These are phyloP conservation scores for Mycotypha africana DNA, from an alignment of 371 early-diverging fungal genomes.

Conservation along the genomic window DNA sequence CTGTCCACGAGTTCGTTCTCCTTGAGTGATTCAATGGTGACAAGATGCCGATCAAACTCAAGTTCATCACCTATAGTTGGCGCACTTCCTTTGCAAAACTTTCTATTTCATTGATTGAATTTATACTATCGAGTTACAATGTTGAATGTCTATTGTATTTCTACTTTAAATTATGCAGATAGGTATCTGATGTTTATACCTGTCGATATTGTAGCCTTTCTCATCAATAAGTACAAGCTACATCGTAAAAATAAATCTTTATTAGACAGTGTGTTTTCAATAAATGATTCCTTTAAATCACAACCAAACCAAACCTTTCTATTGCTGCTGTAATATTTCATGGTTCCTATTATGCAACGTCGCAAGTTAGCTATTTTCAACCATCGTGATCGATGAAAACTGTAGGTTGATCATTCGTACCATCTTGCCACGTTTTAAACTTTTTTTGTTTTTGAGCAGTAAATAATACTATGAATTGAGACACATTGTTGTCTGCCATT, in stretches of 20 bases:
- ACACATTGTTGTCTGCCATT: conserved; percentile 26
- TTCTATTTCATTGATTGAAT: conserved; percentile 12
- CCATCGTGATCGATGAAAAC: no score
- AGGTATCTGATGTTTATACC: conserved; percentile 16
- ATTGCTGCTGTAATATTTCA: conserved; percentile 39
- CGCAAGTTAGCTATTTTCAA: background rate
- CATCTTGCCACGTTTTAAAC: conserved; percentile 63
- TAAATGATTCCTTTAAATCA: no score
- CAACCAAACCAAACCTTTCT: conserved; percentile 43
- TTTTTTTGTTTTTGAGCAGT: conserved; percentile 59
- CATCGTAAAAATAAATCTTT: background rate
- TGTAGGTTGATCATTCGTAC: no score
- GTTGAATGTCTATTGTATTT: no score
- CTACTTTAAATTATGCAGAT: no score
- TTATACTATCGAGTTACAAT: background rate
- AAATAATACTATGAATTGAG: conserved; percentile 34
- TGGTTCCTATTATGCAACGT: conserved; percentile 19
- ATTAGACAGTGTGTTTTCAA: no score
- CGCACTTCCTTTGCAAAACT: conserved; percentile 35
- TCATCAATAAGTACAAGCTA: conserved; percentile 43
- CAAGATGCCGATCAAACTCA: conserved; percentile 56
- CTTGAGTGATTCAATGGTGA: conserved; percentile 41
- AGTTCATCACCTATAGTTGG: conserved; percentile 51
- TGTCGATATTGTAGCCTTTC: conserved; percentile 44
- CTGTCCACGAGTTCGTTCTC: background rate